These are phyloP conservation scores for Cytospora leucostoma DNA, from an alignment of 2,329 filamentous ascomycete species.

Conservation along the genomic window DNA sequence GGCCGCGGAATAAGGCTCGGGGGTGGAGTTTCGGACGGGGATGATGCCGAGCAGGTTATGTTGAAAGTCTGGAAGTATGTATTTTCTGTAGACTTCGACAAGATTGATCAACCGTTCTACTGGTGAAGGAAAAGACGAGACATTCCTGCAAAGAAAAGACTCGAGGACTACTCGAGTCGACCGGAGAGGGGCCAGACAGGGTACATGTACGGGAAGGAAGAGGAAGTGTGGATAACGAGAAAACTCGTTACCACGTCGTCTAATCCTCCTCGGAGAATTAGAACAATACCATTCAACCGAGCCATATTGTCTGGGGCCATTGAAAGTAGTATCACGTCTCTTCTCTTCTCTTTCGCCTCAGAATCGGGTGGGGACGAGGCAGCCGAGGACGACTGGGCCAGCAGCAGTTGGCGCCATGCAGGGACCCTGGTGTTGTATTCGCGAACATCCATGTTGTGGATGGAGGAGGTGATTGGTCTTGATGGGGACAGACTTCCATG, in stretches of 20 bases:
- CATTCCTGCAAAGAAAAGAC: background rate
- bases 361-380: conserved; percentile 8
- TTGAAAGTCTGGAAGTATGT: background rate
- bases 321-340: conserved; percentile 9
- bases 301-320: conserved; percentile 8
- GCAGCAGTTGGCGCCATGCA: conserved; percentile 21
- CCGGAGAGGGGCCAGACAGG: conserved; percentile 1
- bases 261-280: background rate
- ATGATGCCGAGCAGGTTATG: conserved; percentile 1
- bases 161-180: background rate
- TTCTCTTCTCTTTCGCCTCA: background rate
- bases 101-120: background rate
- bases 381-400: conserved; percentile 17
- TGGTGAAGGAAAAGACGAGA: background rate
- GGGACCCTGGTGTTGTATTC: conserved; percentile 14
- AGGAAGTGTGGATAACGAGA: background rate
- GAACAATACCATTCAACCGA: conserved; percentile 10
- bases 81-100: background rate
- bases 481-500: background rate
- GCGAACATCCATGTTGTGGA: conserved; percentile 12
- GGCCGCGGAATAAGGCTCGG: conserved; percentile 4
- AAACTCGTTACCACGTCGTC: conserved; percentile 3
- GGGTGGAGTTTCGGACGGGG: conserved; percentile 14
- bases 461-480: conserved; percentile 21
- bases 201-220: conserved; percentile 14